Evolutionary conservation across 257 asterid species (phyloP).

Genomic region (Anisodus tanguticus): DNA sequence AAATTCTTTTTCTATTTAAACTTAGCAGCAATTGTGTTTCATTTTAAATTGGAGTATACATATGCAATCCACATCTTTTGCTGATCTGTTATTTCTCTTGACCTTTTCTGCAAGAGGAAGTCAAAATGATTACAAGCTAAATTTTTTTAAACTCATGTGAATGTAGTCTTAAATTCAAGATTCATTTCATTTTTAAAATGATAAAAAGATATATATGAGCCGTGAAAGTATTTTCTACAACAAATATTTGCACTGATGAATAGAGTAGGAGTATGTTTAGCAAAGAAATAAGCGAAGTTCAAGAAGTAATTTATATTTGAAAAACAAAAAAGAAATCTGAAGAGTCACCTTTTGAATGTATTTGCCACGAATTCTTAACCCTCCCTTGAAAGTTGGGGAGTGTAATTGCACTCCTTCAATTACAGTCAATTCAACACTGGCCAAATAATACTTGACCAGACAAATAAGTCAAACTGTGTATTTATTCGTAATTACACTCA

Average conservation of each 20-base stretch:
- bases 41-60: background rate
- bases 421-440: background rate
- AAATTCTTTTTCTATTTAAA: background rate
- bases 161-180: background rate
- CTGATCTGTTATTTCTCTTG: slow-evolving; percentile 7
- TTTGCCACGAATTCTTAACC: too few relatives aligned
- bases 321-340: too few relatives aligned
- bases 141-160: background rate
- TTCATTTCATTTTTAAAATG: background rate
- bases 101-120: background rate
- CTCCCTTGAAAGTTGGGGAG: too few relatives aligned
- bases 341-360: too few relatives aligned
- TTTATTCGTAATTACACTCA: background rate
- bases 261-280: background rate
- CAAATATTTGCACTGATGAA: background rate
- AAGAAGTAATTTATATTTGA: too few relatives aligned
- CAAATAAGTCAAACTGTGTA: background rate
- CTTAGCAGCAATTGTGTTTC: background rate
- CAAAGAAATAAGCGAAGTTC: background rate
- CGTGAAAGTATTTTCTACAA: background rate
- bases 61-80: background rate
- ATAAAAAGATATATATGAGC: background rate
- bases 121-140: background rate
- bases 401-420: too few relatives aligned
- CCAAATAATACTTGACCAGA: background rate